Evolutionary conservation across 2,329 filamentous ascomycete species (phyloP), one percentile per base, ranked within the genome.

Genomic region (Ophiocordyceps camponoti-leonardi): DNA sequence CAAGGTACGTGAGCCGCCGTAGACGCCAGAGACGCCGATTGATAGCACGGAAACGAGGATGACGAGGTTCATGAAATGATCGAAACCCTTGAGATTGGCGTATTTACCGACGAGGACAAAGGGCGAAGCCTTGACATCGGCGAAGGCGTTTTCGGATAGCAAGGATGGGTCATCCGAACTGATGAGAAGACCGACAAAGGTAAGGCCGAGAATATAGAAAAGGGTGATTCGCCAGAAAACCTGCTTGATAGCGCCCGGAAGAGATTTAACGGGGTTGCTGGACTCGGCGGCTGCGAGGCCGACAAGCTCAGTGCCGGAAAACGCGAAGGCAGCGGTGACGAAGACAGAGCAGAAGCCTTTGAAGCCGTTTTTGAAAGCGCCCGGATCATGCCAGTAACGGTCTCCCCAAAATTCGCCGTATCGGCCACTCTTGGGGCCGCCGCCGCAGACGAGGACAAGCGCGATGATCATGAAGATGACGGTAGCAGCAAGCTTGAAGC

Each of bases 161-260:
- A 75, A 64, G 23, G 55, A 56, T 2, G 52, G 42, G 45, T 69
- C 66, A 46, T 64, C 53, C 43, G 59, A 61, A 42, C 58, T 55
- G 46, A 68, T 55, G n/a, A 67, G 59, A 8, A 69, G 60, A 44
- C 66, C 65, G 49, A 68, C 60, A 44, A 67, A 66, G 53, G 67
- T 63, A 41, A 69, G 61, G 44, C 65, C 65, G 2, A 69, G 52
- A 49, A 69, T 57, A 52, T 68, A 69, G 54, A 69, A 68, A 47
- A 67, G 54, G 43, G 64, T 66, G 50, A 68, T 67, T 58, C 65
- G 64, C 65, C 65, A 68, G 54, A 67, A 68, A 26, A 68, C 81
- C 61, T 87, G 83, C 65, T 86, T 86, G 57, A 86, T 75, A 11
- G 84, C 84, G 23, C 75, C 79, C 1, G 84, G 84, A 1, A 90